Base-by-base conservation (phyloP, 83 land plant genomes). In the Diphasiastrum complanatum region DNA sequence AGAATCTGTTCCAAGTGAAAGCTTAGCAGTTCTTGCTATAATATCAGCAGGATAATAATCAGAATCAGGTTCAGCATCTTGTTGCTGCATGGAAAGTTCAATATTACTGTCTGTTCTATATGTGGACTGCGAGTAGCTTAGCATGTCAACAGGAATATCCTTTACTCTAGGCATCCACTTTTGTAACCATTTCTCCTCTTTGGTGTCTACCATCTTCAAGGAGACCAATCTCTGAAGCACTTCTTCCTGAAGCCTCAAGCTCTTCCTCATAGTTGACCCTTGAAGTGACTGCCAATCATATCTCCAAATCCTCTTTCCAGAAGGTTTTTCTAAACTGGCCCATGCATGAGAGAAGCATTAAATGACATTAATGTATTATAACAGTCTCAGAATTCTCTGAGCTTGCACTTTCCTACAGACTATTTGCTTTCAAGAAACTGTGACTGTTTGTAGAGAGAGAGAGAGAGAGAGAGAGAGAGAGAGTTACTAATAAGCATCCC, bases 251-350 rank as follows among this genome's bases (percentile, higher is more conserved):
- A 25, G 32, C 4, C 66, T 32, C 5, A 63, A 31, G 18, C 66
- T 63, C 33, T 48, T 26, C 34, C 66, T 46, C 35, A 19, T 16
- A 16, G 58, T 47, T 6, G 66, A 63, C 26, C 66, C 66, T 46
- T 30, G 46, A 26, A 63, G 33, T 30, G 66, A 52, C 48, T 63
- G 45, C 66, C 66, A 63, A 29, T 63, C 66, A 30, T 63, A 63
- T 29, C 26, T 23, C 26, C 47, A 63, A 1, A 45, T 33, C 18
- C 28, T 46, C n/a, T 28, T n/a, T 2, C 66, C 66, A 47, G 34
- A 47, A 8, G 66, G 60, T 27, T 47, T 47, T 22, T 46, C 30
- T 2, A 63, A 20, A 31, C 66, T 63, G 27, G 24, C 30, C 43
- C 6, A 28, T 19, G 51, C 8, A 49, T 49, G 10, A 5, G 18